Evolutionary conservation across 2,329 filamentous ascomycete genomes (phyloP).

Genomic region (Ophiostoma ips): DNA sequence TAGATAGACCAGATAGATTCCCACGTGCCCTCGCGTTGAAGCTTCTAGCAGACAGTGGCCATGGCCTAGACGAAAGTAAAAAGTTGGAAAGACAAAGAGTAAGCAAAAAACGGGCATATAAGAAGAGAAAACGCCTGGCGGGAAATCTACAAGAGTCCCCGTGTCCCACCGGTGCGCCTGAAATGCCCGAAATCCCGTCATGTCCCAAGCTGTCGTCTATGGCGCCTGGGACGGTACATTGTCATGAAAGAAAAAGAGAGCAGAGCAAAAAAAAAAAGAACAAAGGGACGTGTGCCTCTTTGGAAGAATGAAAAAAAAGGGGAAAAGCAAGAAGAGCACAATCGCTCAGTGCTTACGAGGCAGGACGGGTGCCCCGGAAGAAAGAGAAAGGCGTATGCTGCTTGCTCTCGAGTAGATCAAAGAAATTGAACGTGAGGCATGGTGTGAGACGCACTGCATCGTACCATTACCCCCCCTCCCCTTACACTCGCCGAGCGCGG

Average conservation of each 20-base stretch:
- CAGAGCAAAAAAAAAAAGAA: background rate
- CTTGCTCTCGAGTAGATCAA: too few relatives aligned
- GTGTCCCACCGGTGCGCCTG: slow-evolving; percentile 1
- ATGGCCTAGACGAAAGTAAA: background rate
- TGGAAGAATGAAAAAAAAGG: background rate
- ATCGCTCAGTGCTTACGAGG: too few relatives aligned
- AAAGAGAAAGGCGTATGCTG: too few relatives aligned
- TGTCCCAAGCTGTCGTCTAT: background rate
- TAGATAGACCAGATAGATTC: too few relatives aligned
- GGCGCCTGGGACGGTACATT: slow-evolving; percentile 2
- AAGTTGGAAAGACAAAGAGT: background rate
- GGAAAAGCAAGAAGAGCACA: too few relatives aligned
- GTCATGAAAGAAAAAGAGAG: background rate
- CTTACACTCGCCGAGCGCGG: slow-evolving; percentile 5
- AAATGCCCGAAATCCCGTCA: slow-evolving; percentile 7
- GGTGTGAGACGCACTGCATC: too few relatives aligned
- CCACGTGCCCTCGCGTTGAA: background rate
- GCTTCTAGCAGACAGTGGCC: too few relatives aligned
- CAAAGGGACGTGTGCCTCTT: too few relatives aligned
- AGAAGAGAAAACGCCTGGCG: background rate
- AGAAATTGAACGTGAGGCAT: too few relatives aligned
- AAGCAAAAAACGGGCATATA: background rate
- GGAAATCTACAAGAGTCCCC: background rate
- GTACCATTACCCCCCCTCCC: background rate
- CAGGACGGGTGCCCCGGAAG: too few relatives aligned